Evolutionary conservation across 2,329 filamentous ascomycete species (phyloP).

Genomic region (Mycosphaerella sp.): DNA sequence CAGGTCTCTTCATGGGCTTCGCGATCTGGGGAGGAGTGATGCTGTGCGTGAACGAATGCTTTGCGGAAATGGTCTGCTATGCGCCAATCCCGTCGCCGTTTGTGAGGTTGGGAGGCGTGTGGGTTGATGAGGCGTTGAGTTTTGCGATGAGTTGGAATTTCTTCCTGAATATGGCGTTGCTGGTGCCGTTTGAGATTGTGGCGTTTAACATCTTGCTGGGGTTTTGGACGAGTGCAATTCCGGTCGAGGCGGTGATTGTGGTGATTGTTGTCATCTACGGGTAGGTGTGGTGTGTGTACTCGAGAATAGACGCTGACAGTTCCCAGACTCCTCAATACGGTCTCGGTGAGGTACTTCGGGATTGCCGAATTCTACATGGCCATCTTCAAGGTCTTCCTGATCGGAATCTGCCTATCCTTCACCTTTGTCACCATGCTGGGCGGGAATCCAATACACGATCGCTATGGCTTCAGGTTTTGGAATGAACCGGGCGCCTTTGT

Average conservation of each 20-base stretch:
- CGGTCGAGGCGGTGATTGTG: slow-evolving; percentile 55
- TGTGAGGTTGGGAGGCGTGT: slow-evolving; percentile 67
- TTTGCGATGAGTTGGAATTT: slow-evolving; percentile 38
- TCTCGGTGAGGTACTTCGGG: slow-evolving; percentile 68
- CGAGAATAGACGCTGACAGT: neutral
- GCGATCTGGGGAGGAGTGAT: slow-evolving; percentile 30
- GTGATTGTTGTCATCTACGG: slow-evolving; percentile 53
- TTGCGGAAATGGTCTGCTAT: slow-evolving; percentile 64
- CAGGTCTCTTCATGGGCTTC: slow-evolving; percentile 37
- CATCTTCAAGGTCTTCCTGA: slow-evolving; percentile 59
- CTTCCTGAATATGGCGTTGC: slow-evolving; percentile 42
- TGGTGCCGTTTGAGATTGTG: slow-evolving; percentile 47
- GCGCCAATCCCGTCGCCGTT: slow-evolving; percentile 70
- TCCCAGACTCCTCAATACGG: slow-evolving; percentile 53
- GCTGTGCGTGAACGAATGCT: slow-evolving; percentile 18
- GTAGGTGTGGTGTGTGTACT: slow-evolving; percentile 13
- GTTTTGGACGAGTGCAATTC: slow-evolving; percentile 35
- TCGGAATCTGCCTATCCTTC: slow-evolving; percentile 64
- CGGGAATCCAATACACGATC: slow-evolving; percentile 64
- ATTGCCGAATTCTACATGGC: slow-evolving; percentile 64
- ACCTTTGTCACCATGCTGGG: slow-evolving; percentile 76
- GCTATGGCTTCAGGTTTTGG: slow-evolving; percentile 22
- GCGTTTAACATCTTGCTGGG: slow-evolving; percentile 37
- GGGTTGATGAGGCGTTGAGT: slow-evolving; percentile 66
- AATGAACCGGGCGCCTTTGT: slow-evolving; percentile 48